Evolutionary conservation across 257 asterid genomes (phyloP).

Genomic region (Eucommia ulmoides): DNA sequence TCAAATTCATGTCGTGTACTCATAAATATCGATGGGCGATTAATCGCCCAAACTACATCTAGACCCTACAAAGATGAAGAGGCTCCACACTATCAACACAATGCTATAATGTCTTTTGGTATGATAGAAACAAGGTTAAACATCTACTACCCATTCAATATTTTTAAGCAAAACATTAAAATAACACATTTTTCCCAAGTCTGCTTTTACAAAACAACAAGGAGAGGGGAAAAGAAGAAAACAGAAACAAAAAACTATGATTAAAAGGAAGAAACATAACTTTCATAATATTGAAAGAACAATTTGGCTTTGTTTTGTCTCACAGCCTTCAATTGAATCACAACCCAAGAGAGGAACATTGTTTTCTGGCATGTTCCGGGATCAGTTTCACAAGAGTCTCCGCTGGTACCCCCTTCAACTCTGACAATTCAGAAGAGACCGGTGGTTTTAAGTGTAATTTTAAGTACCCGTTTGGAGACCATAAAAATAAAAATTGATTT

Average conservation of each 20-base stretch:
- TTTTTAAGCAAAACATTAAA: constrained; percentile 3
- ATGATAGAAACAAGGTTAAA: too few relatives aligned
- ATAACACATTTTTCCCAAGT: constrained; percentile 18
- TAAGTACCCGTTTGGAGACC: too few relatives aligned
- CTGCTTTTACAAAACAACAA: constrained; percentile 16
- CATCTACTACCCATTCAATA: too few relatives aligned
- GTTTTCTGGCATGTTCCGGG: constrained; percentile 81
- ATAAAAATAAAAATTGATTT: not conserved
- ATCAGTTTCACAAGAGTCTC: constrained; percentile 52
- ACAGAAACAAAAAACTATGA: constrained; percentile 1
- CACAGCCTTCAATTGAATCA: constrained; percentile 22
- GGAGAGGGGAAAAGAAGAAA: not conserved
- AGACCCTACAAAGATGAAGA: too few relatives aligned
- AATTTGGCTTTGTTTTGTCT: constrained; percentile 4
- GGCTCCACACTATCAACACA: too few relatives aligned
- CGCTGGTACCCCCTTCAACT: constrained; percentile 66
- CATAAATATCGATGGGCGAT: too few relatives aligned
- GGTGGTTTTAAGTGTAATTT: not conserved
- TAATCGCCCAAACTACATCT: too few relatives aligned
- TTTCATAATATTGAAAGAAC: too few relatives aligned
- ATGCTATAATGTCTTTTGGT: too few relatives aligned
- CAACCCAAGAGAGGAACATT: constrained; percentile 48
- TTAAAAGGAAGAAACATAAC: constrained; percentile 4
- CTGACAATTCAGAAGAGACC: constrained; percentile 21
- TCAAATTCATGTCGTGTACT: too few relatives aligned